Base-by-base conservation (phyloP, 768 basidiomycete species). In the Lepiota brunneoincarnata region DNA sequence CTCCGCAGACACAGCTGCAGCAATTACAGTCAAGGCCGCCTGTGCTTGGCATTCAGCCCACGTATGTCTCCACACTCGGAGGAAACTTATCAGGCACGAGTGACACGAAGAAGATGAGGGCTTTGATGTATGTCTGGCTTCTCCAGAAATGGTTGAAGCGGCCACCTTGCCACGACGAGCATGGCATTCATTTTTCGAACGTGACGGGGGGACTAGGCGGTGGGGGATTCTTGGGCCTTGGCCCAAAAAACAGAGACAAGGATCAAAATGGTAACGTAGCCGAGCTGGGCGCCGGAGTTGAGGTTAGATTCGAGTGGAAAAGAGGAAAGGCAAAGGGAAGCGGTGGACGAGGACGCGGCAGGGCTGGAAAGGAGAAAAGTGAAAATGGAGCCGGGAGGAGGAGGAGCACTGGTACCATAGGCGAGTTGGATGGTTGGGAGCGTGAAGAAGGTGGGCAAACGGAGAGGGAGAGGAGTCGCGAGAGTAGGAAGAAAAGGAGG, bases 301-400 rank as follows among this genome's bases (percentile, higher is more conserved):
- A 92, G 61, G 82, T 93, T 17, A 70, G 83, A 42, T 87, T 93
- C 64, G 90, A 92, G 69, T 93, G 91, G 91, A 79, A 79, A 61
- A 72, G 87, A 44, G 79, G 78, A 21, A 75, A 72, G 61, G 67
- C 54, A 59, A 70, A 64, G 61, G 64, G 66, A 36, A 62, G 59
- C 36, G 63, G 31, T 10, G 31, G 31, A 31, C 31, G 31, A 31
- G 31, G 53, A 63, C 60, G 54, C 42, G 63, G 59, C 24, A 47
- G 45, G 43, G 61, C 55, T 57, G 67, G 61, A 60, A 67, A 60
- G 61, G 42, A 59, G 31, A 58, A 58, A 53, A 54, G 54, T 41
- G 57, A 60, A 58, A 55, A 46, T 62, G 46, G 58, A 61, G 45
- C 37, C 55, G 23, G 37, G 17, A 54, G 35, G 10, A 11, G 31